Evolutionary conservation across 805 yeast species (phyloP).

Genomic region (Candida incommunis): DNA sequence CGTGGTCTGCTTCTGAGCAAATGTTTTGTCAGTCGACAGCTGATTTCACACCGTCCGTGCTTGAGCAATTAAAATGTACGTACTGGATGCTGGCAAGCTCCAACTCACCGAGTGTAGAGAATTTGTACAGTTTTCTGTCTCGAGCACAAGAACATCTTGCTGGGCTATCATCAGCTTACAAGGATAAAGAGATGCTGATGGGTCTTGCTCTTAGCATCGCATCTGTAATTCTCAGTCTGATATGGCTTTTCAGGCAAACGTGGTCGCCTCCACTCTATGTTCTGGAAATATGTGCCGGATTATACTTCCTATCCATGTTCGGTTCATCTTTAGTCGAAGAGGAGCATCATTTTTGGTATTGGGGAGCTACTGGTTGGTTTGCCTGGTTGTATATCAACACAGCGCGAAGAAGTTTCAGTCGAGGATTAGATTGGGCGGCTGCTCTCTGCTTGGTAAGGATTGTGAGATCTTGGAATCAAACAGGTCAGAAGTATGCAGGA

Average conservation of each 20-base stretch:
- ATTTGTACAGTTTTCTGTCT: conserved; percentile 26
- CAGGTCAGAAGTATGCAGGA: conserved; percentile 69
- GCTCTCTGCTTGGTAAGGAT: conserved; percentile 27
- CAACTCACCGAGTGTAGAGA: conserved; percentile 5
- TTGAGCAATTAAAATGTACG: conserved; percentile 7
- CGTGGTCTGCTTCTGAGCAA: conserved; percentile 1
- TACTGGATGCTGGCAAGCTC: conserved; percentile 4
- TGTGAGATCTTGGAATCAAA: conserved; percentile 71
- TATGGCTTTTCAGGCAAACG: conserved; percentile 20
- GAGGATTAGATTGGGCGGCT: conserved; percentile 11
- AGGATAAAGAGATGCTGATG: conserved; percentile 32
- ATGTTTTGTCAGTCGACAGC: conserved; percentile 4
- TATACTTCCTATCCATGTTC: conserved; percentile 45
- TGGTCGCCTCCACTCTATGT: conserved; percentile 17
- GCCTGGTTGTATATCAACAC: conserved; percentile 13
- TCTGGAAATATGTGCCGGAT: conserved; percentile 17
- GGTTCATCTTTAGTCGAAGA: conserved; percentile 90
- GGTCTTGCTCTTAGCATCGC: conserved; percentile 22
- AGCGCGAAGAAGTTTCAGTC: conserved; percentile 9
- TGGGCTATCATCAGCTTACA: conserved; percentile 52
- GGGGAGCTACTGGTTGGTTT: conserved; percentile 33
- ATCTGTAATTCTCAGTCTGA: conserved; percentile 4
- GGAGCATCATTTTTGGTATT: conserved; percentile 96
- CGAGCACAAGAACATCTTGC: conserved; percentile 23
- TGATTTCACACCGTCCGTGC: conserved; percentile 4